Percentiles rank a stretch among this genome's conserved stretches.
Evolutionary conservation across 164 flowering plant species (phyloP).

Genomic region (Stephania yunnanensis): DNA sequence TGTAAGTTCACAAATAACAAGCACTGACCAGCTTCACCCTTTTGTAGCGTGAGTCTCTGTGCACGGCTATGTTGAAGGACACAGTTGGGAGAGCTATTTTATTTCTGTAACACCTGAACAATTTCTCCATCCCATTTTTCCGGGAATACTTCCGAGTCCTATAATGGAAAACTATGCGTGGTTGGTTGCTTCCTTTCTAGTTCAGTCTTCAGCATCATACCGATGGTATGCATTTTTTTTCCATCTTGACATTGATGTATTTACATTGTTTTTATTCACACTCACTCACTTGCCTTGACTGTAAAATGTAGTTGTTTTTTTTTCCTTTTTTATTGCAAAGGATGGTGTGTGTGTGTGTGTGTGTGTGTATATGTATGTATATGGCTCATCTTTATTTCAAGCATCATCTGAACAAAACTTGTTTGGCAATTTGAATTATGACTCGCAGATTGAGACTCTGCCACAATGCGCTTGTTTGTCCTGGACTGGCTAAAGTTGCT

Average conservation of each 20-base stretch:
- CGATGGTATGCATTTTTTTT: background rate
- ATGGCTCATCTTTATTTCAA: background rate
- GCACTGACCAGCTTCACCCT: background rate
- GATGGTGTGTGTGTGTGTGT: background rate
- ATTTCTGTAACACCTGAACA: background rate
- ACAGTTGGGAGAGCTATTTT: background rate
- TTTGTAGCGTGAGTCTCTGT: background rate
- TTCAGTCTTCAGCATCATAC: background rate
- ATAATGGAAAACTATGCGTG: background rate
- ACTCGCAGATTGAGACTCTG: no score
- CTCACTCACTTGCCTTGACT: no score
- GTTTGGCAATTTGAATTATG: no score
- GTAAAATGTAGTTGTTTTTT: background rate
- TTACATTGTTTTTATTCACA: background rate
- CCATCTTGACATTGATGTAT: background rate
- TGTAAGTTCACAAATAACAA: background rate
- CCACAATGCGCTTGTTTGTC: no score
- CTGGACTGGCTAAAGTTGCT: no score
- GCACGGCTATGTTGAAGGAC: background rate
- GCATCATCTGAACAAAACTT: background rate
- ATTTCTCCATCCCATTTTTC: background rate
- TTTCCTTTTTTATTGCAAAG: background rate
- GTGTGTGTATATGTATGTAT: background rate
- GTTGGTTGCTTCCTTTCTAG: slow-evolving; percentile 2
- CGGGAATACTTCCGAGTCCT: background rate